phyloP scores from a whole-genome alignment of 257 asterid genomes.

The Coffea eugenioides region DNA sequence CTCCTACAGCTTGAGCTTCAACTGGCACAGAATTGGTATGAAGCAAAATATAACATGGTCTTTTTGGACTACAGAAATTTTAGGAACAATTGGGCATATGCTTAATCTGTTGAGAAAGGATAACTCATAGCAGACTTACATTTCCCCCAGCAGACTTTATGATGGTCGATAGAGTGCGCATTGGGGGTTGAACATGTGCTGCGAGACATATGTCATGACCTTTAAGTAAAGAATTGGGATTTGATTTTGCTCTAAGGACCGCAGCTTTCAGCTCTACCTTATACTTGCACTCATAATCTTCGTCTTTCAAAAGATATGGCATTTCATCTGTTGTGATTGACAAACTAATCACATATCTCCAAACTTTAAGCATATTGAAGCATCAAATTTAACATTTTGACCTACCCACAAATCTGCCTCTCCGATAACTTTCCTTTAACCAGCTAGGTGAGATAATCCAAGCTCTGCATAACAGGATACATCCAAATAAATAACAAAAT shows the following conservation, averaged over 20 bases:
- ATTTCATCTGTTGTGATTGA: constrained; percentile 56
- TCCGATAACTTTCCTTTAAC: constrained; percentile 86
- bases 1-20: background rate
- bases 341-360: constrained; percentile 14
- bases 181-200: constrained; percentile 69
- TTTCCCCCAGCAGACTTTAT: constrained; percentile 78
- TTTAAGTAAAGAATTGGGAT: constrained; percentile 57
- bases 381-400: constrained; percentile 5
- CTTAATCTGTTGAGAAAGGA: background rate
- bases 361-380: background rate
- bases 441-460: constrained; percentile 87
- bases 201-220: constrained; percentile 73
- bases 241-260: constrained; percentile 56
- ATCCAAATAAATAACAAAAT: background rate
- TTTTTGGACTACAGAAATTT: background rate
- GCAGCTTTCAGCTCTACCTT: constrained; percentile 59
- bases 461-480: constrained; percentile 48
- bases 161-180: constrained; percentile 52
- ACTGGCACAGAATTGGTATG: background rate
- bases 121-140: constrained; percentile 26
- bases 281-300: constrained; percentile 54
- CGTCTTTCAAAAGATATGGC: constrained; percentile 66
- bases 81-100: background rate
- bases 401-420: constrained; percentile 69
- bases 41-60: background rate